These are phyloP conservation scores for Hyphopichia khmerensis DNA, from an alignment of 1,139 yeast species.

Conservation along the genomic window DNA sequence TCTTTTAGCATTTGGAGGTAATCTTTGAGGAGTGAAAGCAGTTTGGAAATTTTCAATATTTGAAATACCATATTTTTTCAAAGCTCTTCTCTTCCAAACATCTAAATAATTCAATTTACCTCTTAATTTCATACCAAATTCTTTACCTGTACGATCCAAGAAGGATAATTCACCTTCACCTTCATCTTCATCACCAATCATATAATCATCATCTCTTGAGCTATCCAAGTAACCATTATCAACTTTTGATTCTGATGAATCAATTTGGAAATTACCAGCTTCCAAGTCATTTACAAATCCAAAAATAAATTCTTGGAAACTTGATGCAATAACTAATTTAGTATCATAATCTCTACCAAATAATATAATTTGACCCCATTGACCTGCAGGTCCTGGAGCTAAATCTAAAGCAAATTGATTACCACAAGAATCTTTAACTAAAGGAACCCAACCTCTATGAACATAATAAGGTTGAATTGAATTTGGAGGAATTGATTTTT, in stretches of 20 bases:
- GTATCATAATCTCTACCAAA: constrained; percentile 68
- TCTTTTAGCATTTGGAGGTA: constrained; percentile 9
- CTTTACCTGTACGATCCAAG: constrained; percentile 34
- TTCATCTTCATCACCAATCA: constrained; percentile 51
- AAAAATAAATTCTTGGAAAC: constrained; percentile 55
- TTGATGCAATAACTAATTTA: constrained; percentile 56
- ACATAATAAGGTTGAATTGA: constrained; percentile 55
- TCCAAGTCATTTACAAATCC: constrained; percentile 51
- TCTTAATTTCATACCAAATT: constrained; percentile 32
- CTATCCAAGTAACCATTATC: constrained; percentile 30
- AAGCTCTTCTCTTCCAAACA: constrained; percentile 50
- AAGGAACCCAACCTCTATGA: constrained; percentile 61
- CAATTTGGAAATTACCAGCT: constrained; percentile 52
- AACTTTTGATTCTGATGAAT: constrained; percentile 38
- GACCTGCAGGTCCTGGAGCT: constrained; percentile 60
- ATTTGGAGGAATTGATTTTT: constrained; percentile 57
- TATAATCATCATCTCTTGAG: constrained; percentile 45
- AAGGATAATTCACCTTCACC: constrained; percentile 42
- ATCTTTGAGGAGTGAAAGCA: constrained; percentile 37
- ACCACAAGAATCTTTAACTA: constrained; percentile 57
- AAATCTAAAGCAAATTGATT: constrained; percentile 63
- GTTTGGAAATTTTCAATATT: constrained; percentile 38
- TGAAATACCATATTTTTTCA: constrained; percentile 41
- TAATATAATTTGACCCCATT: constrained; percentile 61
- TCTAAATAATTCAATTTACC: constrained; percentile 49